A percentile compares a stretch with the other conserved stretches of the same genome.
These are phyloP conservation scores for Ophiocytium majus DNA, from an alignment of 352 stramenopile genomes.

Conservation along the genomic window DNA sequence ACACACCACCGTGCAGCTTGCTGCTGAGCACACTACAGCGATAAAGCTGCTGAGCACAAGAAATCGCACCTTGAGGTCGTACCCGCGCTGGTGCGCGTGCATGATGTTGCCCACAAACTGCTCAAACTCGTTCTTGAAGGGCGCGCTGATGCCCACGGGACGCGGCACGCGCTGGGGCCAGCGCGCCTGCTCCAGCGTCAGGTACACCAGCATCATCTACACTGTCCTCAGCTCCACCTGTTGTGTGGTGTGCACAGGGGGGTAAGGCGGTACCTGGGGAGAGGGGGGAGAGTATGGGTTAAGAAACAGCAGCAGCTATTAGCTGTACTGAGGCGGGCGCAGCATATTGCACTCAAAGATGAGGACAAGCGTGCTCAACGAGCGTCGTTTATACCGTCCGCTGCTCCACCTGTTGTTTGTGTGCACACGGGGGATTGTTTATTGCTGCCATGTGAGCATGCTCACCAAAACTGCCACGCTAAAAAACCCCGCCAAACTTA, in stretches of 20 bases:
- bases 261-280: background rate
- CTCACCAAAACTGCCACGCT: background rate
- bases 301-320: background rate
- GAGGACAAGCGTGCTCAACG: no score
- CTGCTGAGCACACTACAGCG: no score
- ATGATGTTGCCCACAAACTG: constrained; percentile 21
- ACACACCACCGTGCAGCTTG: no score
- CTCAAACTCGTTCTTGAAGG: constrained; percentile 32
- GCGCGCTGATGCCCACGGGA: constrained; percentile 32
- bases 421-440: background rate
- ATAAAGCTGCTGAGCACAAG: no score
- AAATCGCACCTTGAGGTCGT: constrained; percentile 9
- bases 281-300: background rate
- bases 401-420: constrained; percentile 36
- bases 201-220: constrained; percentile 49
- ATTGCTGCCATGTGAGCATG: background rate
- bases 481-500: background rate
- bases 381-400: constrained; percentile 41
- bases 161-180: constrained; percentile 43
- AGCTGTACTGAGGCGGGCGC: no score
- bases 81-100: background rate
- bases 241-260: background rate
- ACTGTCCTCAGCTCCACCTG: constrained; percentile 47
- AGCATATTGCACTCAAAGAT: no score
- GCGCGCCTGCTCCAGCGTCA: constrained; percentile 42